Evolutionary conservation across 176 grass and related monocot species (phyloP), one percentile per base, ranked within the genome.

Genomic region (Leersia perrieri): DNA sequence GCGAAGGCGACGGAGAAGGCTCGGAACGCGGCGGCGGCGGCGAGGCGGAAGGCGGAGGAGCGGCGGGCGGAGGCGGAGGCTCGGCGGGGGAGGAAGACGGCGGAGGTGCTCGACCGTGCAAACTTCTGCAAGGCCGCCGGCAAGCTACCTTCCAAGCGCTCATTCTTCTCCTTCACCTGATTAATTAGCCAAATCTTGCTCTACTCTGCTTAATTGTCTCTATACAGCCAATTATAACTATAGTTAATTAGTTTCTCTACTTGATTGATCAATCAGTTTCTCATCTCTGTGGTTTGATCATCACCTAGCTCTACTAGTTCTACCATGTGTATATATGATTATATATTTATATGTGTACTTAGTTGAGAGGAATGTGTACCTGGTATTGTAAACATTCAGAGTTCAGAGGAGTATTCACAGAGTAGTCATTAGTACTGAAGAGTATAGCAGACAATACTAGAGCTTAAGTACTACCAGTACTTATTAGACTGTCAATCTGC

Each of bases 1-100:
- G 92, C 88, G 1, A 94, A 86, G 79, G 92, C 88, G 74, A 80
- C 85, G 26, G 88, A 94, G 82, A 94, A 94, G 85, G 84, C 89
- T 29, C 85, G 86, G 58, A 94, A 94, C 51, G 89, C 87, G 38
- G 33, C 81, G 33, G 91, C 85, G 49, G 76, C 41, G 29, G 85
- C 88, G 40, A 85, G 57, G 49, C 85, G 79, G 20, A 94, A 88
- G 72, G 92, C 92, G 3, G 88, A 88, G 44, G 88, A 93, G 62
- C 87, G 68, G 64, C 75, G 85, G n/a, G 91, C 91, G n/a, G 85
- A 85, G 41, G 85, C 83, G 18, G 88, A 91, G 85, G 88, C 88
- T 13, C 88, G 42, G 84, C 66, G 88, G 11, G 92, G 86, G 28
- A 60, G 66, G 38, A 91, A 94, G 77, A 68, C 79, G 35, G 76